Conservation (phyloP, 2,329 filamentous ascomycete species). For the Trichoderma gracile region DNA sequence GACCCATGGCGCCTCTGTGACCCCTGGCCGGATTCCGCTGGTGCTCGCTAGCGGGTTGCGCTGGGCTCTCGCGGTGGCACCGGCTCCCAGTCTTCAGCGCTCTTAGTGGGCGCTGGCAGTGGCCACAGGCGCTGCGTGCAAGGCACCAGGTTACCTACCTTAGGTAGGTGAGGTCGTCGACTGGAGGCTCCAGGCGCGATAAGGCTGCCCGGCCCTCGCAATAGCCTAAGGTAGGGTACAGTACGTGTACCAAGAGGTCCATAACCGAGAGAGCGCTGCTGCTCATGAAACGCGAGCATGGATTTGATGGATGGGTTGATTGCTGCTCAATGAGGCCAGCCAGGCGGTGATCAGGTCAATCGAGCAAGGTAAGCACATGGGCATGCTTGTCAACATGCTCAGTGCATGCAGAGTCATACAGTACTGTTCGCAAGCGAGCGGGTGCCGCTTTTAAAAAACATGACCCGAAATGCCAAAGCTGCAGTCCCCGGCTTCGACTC, state of each 20-base stretch:
- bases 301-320: neutral
- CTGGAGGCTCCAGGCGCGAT: neutral
- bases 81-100: conserved; percentile 10
- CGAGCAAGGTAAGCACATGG: no score
- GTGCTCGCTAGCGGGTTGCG: conserved; percentile 14
- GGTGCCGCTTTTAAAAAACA: no score
- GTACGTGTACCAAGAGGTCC: no score
- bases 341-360: no score
- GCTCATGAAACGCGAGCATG: conserved; percentile 10
- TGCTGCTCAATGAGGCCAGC: neutral
- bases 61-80: conserved; percentile 14
- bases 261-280: conserved; percentile 7
- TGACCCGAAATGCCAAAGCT: no score
- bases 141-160: no score
- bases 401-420: no score
- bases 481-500: no score
- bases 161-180: no score
- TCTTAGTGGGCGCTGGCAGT: neutral
- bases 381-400: no score
- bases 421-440: no score
- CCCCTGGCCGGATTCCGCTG: conserved; percentile 18
- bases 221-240: neutral
- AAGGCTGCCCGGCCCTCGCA: conserved; percentile 4
- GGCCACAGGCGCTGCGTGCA: no score
- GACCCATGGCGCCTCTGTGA: conserved; percentile 6